A percentile compares a stretch with the other conserved stretches of the same genome.
Evolutionary conservation across 805 yeast species (phyloP).

Genomic region (Candida vaughaniae): DNA sequence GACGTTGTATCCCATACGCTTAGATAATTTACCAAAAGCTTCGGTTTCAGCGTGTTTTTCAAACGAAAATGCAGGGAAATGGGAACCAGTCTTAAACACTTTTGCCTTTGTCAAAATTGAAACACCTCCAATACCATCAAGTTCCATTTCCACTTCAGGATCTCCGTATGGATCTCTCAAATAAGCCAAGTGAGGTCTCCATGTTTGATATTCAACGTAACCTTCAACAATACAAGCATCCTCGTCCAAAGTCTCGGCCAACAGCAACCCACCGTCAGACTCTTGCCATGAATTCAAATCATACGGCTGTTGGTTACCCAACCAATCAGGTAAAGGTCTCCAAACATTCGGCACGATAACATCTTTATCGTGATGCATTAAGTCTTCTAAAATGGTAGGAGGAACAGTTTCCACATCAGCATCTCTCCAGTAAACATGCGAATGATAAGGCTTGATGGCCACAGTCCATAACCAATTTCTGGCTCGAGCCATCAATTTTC

Average conservation of each 20-base stretch:
- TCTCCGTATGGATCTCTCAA: slow-evolving; percentile 93
- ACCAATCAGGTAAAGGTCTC: slow-evolving; percentile 87
- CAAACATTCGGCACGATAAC: slow-evolving; percentile 94
- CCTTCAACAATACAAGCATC: slow-evolving; percentile 98
- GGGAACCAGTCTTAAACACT: slow-evolving; percentile 85
- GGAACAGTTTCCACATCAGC: slow-evolving; percentile 95
- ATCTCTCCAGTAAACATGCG: slow-evolving; percentile 97
- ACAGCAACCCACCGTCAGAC: slow-evolving; percentile 74
- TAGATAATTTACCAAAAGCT: slow-evolving; percentile 89
- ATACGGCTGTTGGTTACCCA: slow-evolving; percentile 81
- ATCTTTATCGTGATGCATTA: slow-evolving; percentile 88
- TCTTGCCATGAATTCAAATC: slow-evolving; percentile 87
- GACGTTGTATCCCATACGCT: slow-evolving; percentile 82
- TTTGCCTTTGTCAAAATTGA: slow-evolving; percentile 84
- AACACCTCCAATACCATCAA: slow-evolving; percentile 98
- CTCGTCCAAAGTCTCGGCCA: slow-evolving; percentile 78
- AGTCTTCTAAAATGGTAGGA: slow-evolving; percentile 78
- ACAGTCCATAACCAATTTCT: slow-evolving; percentile 90
- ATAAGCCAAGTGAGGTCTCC: slow-evolving; percentile 97
- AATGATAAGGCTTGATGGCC: slow-evolving; percentile 86
- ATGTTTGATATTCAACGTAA: slow-evolving; percentile 93
- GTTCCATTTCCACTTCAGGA: slow-evolving; percentile 86
- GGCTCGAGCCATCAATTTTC: slow-evolving; percentile 94
- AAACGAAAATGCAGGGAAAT: slow-evolving; percentile 95
- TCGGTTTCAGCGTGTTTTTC: slow-evolving; percentile 97